A percentile compares a stretch with the other conserved stretches of the same genome.
phyloP scores from a whole-genome alignment of 2,329 filamentous ascomycete species.

The Penicillium sp. region DNA sequence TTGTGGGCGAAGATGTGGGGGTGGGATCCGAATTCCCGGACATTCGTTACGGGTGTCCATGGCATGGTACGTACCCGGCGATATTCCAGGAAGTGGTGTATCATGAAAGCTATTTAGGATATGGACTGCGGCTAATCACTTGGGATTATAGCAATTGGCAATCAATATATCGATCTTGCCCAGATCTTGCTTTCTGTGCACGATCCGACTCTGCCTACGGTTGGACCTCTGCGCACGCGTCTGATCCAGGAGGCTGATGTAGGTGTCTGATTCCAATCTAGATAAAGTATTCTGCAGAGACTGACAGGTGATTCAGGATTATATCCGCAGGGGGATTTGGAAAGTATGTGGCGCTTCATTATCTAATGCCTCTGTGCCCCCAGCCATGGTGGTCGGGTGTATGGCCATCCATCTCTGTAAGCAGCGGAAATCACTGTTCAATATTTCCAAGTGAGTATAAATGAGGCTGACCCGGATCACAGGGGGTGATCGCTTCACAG shows the following conservation, averaged over 20 bases:
- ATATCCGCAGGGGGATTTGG: constrained; percentile 25
- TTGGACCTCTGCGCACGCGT: constrained; percentile 16
- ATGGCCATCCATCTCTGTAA: constrained; percentile 24
- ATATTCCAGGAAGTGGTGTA: neutral
- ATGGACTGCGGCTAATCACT: neutral
- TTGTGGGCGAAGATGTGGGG: constrained; percentile 17
- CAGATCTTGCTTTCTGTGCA: constrained; percentile 18
- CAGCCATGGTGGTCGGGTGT: constrained; percentile 26
- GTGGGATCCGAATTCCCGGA: constrained; percentile 18
- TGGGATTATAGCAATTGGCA: constrained; percentile 14
- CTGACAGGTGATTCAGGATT: constrained; percentile 9
- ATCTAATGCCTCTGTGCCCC: constrained; percentile 20
- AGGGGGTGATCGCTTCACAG: constrained; percentile 25
- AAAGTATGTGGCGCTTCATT: constrained; percentile 25
- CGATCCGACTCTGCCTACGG: constrained; percentile 15
- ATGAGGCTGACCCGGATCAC: constrained; percentile 4
- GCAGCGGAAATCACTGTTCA: neutral
- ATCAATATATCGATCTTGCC: constrained; percentile 24
- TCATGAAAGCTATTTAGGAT: neutral
- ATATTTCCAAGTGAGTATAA: neutral
- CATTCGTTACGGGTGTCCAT: constrained; percentile 23
- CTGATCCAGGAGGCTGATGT: constrained; percentile 18
- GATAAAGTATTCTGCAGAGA: neutral
- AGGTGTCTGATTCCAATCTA: constrained; percentile 3
- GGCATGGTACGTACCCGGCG: constrained; percentile 21